Conservation (phyloP, 2,329 filamentous ascomycete species). For the Clonostachys sp. region DNA sequence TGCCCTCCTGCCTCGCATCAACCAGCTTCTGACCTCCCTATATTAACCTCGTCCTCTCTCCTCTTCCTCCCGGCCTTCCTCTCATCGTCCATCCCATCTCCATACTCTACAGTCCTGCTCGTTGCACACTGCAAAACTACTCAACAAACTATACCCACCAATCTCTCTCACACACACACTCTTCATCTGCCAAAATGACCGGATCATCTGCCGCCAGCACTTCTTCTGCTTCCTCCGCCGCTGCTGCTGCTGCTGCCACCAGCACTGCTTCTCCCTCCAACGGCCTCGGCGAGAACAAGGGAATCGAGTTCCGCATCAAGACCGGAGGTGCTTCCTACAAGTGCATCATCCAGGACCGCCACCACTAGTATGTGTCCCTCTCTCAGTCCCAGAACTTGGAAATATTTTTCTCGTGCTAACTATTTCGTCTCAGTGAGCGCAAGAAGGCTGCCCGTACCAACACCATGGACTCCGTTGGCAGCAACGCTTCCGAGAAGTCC, state of each 20-base stretch:
- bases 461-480: conserved; percentile 26
- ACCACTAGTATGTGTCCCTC: conserved; percentile 30
- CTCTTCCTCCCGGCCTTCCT: too few species aligned
- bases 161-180: neutral
- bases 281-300: conserved; percentile 1
- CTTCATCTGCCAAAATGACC: neutral
- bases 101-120: too few species aligned
- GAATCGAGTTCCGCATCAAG: conserved; percentile 40
- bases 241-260: neutral
- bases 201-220: too few species aligned
- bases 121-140: too few species aligned
- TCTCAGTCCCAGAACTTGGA: neutral
- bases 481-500: conserved; percentile 16
- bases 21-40: too few species aligned
- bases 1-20: too few species aligned
- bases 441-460: conserved; percentile 26
- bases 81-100: too few species aligned
- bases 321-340: conserved; percentile 29
- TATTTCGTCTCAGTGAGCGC: conserved; percentile 25
- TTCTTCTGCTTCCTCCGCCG: too few species aligned
- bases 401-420: conserved; percentile 5
- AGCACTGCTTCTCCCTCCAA: neutral
- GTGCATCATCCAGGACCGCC: conserved; percentile 38
- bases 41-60: too few species aligned
- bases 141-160: neutral